A percentile compares a stretch with the other conserved stretches of the same genome.
These are phyloP conservation scores for Neltuma alba DNA, from an alignment of 306 rosid species.

Conservation along the genomic window DNA sequence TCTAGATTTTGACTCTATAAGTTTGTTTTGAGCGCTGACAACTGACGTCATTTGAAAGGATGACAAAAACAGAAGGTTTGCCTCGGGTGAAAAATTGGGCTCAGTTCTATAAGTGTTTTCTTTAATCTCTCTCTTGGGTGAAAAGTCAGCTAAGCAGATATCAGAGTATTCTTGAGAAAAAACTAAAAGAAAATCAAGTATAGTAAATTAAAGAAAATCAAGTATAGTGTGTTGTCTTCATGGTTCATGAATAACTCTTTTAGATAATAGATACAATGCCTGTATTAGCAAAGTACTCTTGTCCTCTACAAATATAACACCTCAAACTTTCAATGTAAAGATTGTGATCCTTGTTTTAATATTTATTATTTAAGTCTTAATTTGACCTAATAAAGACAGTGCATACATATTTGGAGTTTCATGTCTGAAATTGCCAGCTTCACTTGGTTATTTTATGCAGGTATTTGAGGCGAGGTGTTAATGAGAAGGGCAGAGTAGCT, in stretches of 20 bases:
- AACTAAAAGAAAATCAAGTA: neutral
- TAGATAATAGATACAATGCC: neutral
- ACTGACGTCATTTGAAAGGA: neutral
- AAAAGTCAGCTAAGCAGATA: neutral
- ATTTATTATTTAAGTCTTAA: neutral
- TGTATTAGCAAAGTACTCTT: neutral
- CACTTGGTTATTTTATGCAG: slow-evolving; percentile 45
- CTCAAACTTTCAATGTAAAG: neutral
- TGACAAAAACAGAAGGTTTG: neutral
- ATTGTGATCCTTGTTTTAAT: neutral
- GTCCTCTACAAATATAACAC: neutral
- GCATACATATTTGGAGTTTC: slow-evolving; percentile 21
- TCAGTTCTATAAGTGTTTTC: neutral
- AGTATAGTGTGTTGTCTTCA: neutral
- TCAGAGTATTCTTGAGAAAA: neutral
- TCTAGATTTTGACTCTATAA: neutral
- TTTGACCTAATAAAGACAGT: neutral
- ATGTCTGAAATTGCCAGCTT: slow-evolving; percentile 12
- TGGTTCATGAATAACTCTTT: neutral
- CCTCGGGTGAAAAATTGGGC: neutral
- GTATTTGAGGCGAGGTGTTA: slow-evolving; percentile 90
- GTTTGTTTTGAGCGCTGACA: neutral
- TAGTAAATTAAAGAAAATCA: too few species aligned
- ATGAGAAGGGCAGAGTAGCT: slow-evolving; percentile 94
- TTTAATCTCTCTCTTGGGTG: neutral